phyloP scores from a whole-genome alignment of 345 rosid genomes.

The Cardamine resedifolia region DNA sequence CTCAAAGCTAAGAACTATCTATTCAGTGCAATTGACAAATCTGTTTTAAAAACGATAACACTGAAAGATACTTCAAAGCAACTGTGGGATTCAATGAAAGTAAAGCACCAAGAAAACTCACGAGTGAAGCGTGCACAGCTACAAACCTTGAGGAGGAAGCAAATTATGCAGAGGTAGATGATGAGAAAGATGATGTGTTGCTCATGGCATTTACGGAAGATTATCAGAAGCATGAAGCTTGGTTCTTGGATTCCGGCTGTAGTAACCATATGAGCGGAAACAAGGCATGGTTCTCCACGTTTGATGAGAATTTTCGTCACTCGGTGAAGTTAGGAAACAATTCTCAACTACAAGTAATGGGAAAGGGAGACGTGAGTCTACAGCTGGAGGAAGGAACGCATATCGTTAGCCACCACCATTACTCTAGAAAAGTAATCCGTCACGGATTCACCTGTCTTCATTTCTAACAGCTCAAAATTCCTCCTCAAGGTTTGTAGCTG shows the following conservation, averaged over 20 bases:
- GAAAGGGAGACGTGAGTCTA: no score
- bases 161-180: no score
- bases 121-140: not conserved
- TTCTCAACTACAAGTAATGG: no score
- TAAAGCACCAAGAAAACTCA: not conserved
- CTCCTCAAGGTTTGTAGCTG: not conserved
- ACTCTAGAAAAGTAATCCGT: not conserved
- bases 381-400: no score
- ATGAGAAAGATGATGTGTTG: no score
- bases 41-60: not conserved
- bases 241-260: no score
- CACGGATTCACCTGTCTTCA: not conserved
- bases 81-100: not conserved
- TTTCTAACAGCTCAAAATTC: not conserved
- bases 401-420: not conserved
- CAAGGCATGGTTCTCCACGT: no score
- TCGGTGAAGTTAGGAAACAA: no score
- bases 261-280: no score
- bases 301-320: no score
- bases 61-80: not conserved
- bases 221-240: no score
- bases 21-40: not conserved
- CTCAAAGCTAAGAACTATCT: not conserved
- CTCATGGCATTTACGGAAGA: no score
- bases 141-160: not conserved